phyloP scores from a whole-genome alignment of 306 rosid genomes.

The Purshia tridentata region DNA sequence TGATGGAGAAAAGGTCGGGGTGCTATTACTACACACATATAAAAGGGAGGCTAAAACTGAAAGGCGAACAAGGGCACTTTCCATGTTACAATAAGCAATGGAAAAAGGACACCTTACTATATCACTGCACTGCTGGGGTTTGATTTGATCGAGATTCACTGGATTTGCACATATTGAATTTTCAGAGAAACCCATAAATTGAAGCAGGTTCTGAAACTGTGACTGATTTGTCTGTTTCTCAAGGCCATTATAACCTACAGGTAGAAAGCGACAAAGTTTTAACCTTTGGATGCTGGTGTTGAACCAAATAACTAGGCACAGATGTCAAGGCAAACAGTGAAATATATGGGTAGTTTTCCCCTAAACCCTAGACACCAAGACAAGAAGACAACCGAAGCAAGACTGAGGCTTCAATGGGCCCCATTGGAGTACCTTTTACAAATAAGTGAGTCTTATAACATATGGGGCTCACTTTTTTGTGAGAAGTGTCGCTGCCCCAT shows the following conservation, averaged over 20 bases:
- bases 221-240: neutral
- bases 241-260: slow-evolving; percentile 21
- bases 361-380: slow-evolving; percentile 17
- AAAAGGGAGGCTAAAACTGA: too few relatives aligned
- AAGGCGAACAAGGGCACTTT: too few relatives aligned
- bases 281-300: slow-evolving; percentile 21
- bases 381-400: too few relatives aligned
- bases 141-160: slow-evolving; percentile 44
- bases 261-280: neutral
- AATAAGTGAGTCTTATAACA: too few relatives aligned
- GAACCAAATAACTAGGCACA: neutral
- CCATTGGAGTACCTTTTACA: too few relatives aligned
- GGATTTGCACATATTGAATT: slow-evolving; percentile 17
- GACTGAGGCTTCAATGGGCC: too few relatives aligned
- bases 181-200: slow-evolving; percentile 4
- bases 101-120: neutral
- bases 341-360: neutral
- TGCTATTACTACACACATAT: too few relatives aligned
- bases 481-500: too few relatives aligned
- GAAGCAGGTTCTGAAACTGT: slow-evolving; percentile 25
- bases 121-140: neutral
- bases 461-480: too few relatives aligned
- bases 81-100: neutral
- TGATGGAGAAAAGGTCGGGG: neutral
- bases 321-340: neutral